Base-by-base conservation (phyloP, 305 asterid species). In the Fraxinus angustifolia region DNA sequence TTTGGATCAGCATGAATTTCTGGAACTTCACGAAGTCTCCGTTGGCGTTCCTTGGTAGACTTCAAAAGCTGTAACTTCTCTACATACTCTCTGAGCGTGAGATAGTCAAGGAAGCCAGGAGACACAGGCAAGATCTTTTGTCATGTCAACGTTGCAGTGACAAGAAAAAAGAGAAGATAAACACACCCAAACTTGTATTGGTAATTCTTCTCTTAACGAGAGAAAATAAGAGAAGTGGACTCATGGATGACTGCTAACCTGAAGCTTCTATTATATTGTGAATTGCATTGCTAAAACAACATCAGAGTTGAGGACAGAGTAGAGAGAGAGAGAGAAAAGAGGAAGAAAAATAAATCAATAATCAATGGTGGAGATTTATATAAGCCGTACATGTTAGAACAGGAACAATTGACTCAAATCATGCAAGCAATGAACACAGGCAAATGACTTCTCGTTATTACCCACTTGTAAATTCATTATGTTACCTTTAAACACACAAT, bases 1-100 rank as follows among this genome's bases (percentile, higher is more conserved):
- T 83, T 93, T 62, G 94, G 97, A 89, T 93, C 99, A 80, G 93
- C 87, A 77, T 93, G 97, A 83, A 96, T 90, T 84, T 85, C 90
- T 62, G 98, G 97, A 85, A 90, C 85, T 88, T 89, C 92, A 76
- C 88, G 72, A 65, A 90, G 86, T 82, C 97, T 90, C 77, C 96
- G 91, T 48, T 80, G 91, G 77, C 93, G 93, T 83, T 94, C 98
- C 89, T 91, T 92, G 0, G 98, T 94, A 68, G 91, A 92, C 86
- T 88, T 91, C 75, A 96, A 88, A 72, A 86, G 87, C 86, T 94
- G 92, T 73, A 93, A 79, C 83, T 87, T 91, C 80, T 85, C 88
- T 67, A 88, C 88, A 81, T 86, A 90, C 84, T 90, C 95, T 91
- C 97, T 91, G 81, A 94, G 96, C 89, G 98, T 96, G 88, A 77